Base-by-base conservation (phyloP, 176 grass and related monocot species). In the Triticum urartu region DNA sequence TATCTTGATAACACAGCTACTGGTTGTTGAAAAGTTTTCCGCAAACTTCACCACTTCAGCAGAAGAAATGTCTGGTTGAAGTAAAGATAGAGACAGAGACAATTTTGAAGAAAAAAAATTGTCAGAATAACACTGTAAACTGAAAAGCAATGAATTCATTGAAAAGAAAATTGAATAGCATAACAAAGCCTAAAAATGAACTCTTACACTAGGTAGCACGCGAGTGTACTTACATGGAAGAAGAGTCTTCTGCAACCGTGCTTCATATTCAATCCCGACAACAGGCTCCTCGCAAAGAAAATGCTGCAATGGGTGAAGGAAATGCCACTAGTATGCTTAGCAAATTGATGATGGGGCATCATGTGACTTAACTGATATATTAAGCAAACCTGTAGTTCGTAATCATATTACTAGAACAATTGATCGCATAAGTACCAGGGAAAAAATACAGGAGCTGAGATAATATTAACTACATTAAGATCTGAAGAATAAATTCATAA, bases 1-100 rank as follows among this genome's bases (percentile, higher is more conserved):
- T 89, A 99, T 86, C 85, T 99, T 99, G 85, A 99, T 99, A 72
- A 99, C 97, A 80, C 92, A 99, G 90, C 92, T 99, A 87, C 87
- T 92, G 59, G 85, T 92, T 82, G 97, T 99, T 75, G 84, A 94
- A 86, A 99, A 99, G 81, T 93, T 96, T 86, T 62, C 69, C 42
- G 92, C 92, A 94, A 92, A 94, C 79, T 93, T 94, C 68, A 83
- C 87, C 79, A 94, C 89, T 90, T 99, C 94, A 54, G 80, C 85
- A 86, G 97, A 90, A 92, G 88, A 96, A 76, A 99, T 95, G 64
- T 93, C 97, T 99, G 83, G 42, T 96, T 70, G 81, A 68, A 84
- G 58, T 54, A 82, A 84, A 88, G 10, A 83, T 32, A 82, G 14
- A 76, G 64, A 45, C 43, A 81, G 17, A 63, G 11, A 84, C 12